Conservation (phyloP, 2,329 filamentous ascomycete genomes). For the Paramyrothecium roridum region DNA sequence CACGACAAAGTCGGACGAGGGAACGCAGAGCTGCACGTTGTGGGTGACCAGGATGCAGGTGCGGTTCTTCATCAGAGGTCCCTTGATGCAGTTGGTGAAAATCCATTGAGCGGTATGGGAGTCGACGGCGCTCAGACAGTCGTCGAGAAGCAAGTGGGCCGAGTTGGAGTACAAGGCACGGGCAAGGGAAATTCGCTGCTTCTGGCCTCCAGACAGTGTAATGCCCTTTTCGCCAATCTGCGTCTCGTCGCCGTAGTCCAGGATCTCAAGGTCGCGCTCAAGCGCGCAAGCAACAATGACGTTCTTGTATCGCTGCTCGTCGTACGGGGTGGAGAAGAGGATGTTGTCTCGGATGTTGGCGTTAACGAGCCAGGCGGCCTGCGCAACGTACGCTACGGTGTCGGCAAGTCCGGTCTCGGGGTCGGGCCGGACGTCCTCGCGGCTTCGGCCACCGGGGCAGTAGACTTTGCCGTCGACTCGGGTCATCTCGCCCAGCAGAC, state of each 20-base stretch:
- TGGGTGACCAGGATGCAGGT: conserved; percentile 96
- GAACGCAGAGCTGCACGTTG: conserved; percentile 85
- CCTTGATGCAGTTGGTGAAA: conserved; percentile 87
- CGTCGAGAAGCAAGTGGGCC: conserved; percentile 85
- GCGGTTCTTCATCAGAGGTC: conserved; percentile 80
- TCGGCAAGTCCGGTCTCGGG: conserved; percentile 84
- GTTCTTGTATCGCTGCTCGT: conserved; percentile 79
- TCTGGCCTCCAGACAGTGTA: conserved; percentile 92
- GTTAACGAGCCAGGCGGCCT: conserved; percentile 96
- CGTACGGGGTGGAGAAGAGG: conserved; percentile 76
- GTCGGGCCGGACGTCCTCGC: conserved; percentile 79
- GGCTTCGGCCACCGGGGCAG: conserved; percentile 79
- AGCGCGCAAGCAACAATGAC: conserved; percentile 90
- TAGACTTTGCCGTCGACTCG: conserved; percentile 75
- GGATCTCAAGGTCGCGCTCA: conserved; percentile 85
- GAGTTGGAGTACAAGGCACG: conserved; percentile 95
- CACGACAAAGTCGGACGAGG: conserved; percentile 76
- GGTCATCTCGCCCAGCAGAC: conserved; percentile 93
- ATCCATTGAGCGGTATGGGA: conserved; percentile 98
- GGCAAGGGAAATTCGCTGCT: conserved; percentile 95
- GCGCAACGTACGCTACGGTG: conserved; percentile 92
- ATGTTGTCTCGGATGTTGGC: conserved; percentile 96
- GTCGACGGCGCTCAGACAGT: conserved; percentile 94
- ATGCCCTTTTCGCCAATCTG: conserved; percentile 97
- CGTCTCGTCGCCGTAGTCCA: conserved; percentile 89